Conservation (phyloP, 192 early-diverging fungal species). For the Coemansia sp. region DNA sequence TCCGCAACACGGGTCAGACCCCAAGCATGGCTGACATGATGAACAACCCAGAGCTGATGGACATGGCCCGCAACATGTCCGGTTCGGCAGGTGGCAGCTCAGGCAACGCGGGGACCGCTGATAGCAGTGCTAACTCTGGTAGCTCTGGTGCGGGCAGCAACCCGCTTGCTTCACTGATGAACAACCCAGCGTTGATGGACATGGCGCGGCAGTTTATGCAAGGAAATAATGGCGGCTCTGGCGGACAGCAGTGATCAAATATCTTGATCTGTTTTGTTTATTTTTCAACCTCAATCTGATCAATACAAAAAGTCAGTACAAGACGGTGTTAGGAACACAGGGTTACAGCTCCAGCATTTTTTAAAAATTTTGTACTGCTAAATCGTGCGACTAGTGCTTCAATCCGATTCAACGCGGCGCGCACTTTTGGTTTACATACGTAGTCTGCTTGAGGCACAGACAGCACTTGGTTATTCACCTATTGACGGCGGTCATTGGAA, state of each 20-base stretch:
- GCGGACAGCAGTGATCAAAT: slow-evolving; percentile 2
- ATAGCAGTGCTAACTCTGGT: background rate
- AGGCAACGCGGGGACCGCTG: slow-evolving; percentile 1
- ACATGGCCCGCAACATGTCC: slow-evolving; percentile 42
- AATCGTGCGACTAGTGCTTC: background rate
- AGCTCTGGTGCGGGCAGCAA: slow-evolving; percentile 68
- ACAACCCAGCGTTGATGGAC: slow-evolving; percentile 90
- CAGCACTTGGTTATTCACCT: background rate
- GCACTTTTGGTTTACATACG: background rate
- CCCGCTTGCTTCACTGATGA: slow-evolving; percentile 81
- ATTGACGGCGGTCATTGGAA: background rate
- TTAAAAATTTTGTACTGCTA: background rate
- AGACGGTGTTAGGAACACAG: background rate
- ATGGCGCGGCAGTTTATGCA: slow-evolving; percentile 92
- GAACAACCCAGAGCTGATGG: slow-evolving; percentile 47
- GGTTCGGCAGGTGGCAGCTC: slow-evolving; percentile 12
- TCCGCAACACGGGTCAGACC: slow-evolving; percentile 46
- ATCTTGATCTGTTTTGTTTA: background rate
- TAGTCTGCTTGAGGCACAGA: background rate
- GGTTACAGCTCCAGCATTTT: background rate
- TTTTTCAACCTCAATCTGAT: background rate
- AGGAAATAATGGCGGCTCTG: slow-evolving; percentile 10
- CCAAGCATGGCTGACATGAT: slow-evolving; percentile 52
- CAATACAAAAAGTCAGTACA: background rate
- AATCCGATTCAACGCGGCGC: background rate